These are phyloP conservation scores for Vanderwaltozyma tropicalis DNA, from an alignment of 805 yeast genomes.

Conservation along the genomic window DNA sequence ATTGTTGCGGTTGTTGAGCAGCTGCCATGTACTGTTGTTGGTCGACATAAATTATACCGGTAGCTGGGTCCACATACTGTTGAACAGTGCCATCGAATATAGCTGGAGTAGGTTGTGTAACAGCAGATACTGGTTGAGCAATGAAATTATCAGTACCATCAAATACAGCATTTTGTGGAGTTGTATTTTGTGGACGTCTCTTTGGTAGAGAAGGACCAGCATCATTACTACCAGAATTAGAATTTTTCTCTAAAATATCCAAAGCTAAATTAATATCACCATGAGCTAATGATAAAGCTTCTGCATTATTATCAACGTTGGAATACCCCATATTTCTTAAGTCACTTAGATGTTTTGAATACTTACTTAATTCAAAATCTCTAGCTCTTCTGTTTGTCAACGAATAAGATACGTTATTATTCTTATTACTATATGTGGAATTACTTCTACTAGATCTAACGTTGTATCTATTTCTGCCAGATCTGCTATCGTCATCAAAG, in stretches of 20 bases:
- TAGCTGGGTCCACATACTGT: conserved; percentile 63
- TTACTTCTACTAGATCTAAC: background rate
- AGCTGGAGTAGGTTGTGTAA: conserved; percentile 17
- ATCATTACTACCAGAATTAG: background rate
- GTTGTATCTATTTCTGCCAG: background rate
- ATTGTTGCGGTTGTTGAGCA: conserved; percentile 17
- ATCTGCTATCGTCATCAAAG: background rate
- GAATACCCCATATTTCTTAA: conserved; percentile 47
- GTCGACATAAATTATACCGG: conserved; percentile 62
- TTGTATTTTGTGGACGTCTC: conserved; percentile 28
- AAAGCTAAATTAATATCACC: conserved; percentile 55
- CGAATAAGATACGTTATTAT: conserved; percentile 2
- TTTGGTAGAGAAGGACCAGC: conserved; percentile 30
- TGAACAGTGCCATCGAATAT: conserved; percentile 32
- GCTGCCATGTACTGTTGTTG: conserved; percentile 43
- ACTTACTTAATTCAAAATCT: conserved; percentile 41
- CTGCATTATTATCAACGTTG: conserved; percentile 48
- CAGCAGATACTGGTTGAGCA: conserved; percentile 8
- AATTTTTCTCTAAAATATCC: conserved; percentile 40
- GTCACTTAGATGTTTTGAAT: conserved; percentile 37
- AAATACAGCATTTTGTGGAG: conserved; percentile 28
- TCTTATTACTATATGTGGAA: background rate
- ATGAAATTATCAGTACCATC: conserved; percentile 19
- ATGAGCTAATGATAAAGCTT: conserved; percentile 47
- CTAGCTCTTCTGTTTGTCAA: conserved; percentile 45